Evolutionary conservation across 23 red algal species (phyloP), one percentile per base, ranked within the genome.

Genomic region (Rhodosorus marinus): DNA sequence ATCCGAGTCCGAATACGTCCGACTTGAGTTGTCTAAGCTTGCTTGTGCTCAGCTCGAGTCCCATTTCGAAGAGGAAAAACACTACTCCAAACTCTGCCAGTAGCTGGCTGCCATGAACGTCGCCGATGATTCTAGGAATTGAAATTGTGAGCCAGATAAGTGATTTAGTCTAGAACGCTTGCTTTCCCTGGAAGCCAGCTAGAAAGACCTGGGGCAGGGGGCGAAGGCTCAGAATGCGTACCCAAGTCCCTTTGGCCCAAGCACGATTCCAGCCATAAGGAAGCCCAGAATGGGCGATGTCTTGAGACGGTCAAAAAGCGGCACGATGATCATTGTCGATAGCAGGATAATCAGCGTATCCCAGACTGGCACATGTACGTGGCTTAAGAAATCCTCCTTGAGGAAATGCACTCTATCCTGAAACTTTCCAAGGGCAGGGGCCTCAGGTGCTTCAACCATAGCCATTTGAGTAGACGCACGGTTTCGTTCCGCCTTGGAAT

Each of bases 1-100:
- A 75, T 4, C 90, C 90, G 26, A 98, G 52, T 6, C 90, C 90
- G 54, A 98, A 98, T 23, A 86, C 90, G 69, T 98, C 80, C 32
- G 54, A 66, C 25, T 73, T 62, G 1, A 98, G 66, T 28, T 68
- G 77, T 9, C 73, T 80, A 27, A 98, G 75, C 55, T 81, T 76
- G 48, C 61, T 60, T 8, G 74, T 76, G 9, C 60, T 71, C 9
- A 98, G 73, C 53, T 98, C 90, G 5, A 98, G 51, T 8, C 90
- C 90, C 90, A 98, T 98, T 52, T 98, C 90, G 53, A 98, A 98
- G 7, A 98, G 66, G 52, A 98, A 83, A 48, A 98, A 98, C 0
- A 98, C 79, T 26, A 98, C 90, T 9, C 90, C 90, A 28, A 98
- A 65, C 33, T 98, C 90, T 2, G 90, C 90, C 26, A 98, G 67